Base-by-base conservation (phyloP, 2,329 filamentous ascomycete genomes). In the Fusarium verrucosum region DNA sequence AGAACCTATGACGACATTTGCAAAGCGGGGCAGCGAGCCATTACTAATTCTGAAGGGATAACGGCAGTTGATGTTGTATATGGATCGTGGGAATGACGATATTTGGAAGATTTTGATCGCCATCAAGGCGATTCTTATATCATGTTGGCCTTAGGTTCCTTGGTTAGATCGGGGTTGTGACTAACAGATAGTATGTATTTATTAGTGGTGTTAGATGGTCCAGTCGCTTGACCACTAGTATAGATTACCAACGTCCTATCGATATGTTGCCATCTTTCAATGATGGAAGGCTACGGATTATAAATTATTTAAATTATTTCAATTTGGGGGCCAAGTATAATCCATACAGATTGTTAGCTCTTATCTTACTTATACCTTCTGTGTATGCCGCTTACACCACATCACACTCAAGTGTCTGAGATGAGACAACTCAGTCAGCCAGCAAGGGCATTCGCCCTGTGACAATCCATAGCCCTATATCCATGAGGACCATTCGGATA, bases 1-100 rank as follows among this genome's bases (percentile, higher is more conserved):
- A 22, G 38, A 35, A 32, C 30, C 30, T 47, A 66, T 66, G 63
- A 66, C 63, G 63, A 66, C 63, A 66, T 66, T 67, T 43, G 20
- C 26, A 45, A 47, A 55, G 63, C 55, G 63, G 63, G 63, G 63
- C 50, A 45, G 26, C 23, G 9, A 28, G 17, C 8, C 25, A 64
- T 64, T 64, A 64, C 58, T 56, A 60, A 62, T 65, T 43, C 17
- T 33, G 20, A 50, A 45, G 41, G 56, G 25, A 35, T 33, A 50
- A 62, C 58, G 38, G 42, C 56, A 62, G 57, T 28, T 26, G 25
- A 19, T 51, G 23, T 30, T 30, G n/a, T n/a, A n/a, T n/a, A 42
- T 22, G 35, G 22, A 43, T 35, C 49, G 42, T 30, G 10, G 19
- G n/a, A 10, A 50, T 58, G 38, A 44, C 26, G 25, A 41, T 17